A percentile compares a stretch with the other conserved stretches of the same genome.
Conservation (phyloP, 228 moss, liverwort and hornwort genomes). For the Sphagnum magellanicum region DNA sequence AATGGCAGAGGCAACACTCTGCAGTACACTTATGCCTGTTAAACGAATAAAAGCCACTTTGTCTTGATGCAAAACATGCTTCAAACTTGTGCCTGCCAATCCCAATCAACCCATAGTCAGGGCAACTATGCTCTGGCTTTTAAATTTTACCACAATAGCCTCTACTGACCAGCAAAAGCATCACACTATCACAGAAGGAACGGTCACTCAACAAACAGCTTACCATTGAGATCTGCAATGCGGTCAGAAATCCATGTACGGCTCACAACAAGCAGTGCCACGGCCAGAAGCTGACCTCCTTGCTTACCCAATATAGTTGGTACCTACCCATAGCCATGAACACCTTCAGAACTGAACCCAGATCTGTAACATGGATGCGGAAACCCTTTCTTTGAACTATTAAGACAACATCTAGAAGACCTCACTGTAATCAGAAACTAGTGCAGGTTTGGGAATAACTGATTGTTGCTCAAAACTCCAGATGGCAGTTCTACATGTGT, state of each 20-base stretch:
- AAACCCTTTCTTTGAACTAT: not conserved
- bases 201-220: not conserved
- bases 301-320: conserved; percentile 79
- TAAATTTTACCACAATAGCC: too few species aligned
- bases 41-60: conserved; percentile 76
- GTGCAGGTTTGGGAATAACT: not conserved
- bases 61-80: conserved; percentile 82
- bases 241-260: conserved; percentile 95
- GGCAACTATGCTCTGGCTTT: too few species aligned
- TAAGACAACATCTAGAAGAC: not conserved
- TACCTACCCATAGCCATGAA: conserved; percentile 35
- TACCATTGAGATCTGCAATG: conserved; percentile 96
- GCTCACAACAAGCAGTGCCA: conserved; percentile 83
- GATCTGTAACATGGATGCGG: too few species aligned
- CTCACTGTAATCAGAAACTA: not conserved
- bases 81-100: conserved; percentile 78
- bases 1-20: conserved; percentile 89
- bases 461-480: not conserved
- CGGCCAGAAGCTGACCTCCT: conserved; percentile 79
- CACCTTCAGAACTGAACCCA: not conserved
- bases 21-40: conserved; percentile 77
- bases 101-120: not conserved
- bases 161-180: too few species aligned
- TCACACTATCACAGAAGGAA: too few species aligned
- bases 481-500: not conserved